phyloP scores from a whole-genome alignment of 2,329 filamentous ascomycete species.

The Purpureocillium takamizusanense region DNA sequence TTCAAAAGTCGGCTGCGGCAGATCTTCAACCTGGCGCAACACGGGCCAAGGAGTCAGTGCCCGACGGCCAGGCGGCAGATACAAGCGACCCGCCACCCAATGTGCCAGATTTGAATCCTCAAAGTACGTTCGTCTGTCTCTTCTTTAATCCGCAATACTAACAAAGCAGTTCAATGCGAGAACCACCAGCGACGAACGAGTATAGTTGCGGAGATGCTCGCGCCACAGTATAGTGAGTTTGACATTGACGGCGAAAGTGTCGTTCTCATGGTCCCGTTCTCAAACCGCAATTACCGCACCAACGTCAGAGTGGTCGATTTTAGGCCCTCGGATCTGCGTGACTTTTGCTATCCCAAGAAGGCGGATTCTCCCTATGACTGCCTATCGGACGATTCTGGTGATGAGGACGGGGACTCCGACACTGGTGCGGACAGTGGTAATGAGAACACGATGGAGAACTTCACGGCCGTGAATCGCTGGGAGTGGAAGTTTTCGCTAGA shows the following conservation, averaged over 20 bases:
- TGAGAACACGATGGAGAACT: slow-evolving; percentile 12
- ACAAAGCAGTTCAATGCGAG: slow-evolving; percentile 35
- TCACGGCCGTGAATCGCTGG: slow-evolving; percentile 39
- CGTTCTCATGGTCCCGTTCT: slow-evolving; percentile 54
- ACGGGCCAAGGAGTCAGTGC: too few relatives aligned
- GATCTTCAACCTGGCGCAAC: too few relatives aligned
- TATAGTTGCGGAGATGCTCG: slow-evolving; percentile 29
- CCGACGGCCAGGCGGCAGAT: too few relatives aligned
- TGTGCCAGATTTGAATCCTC: slow-evolving; percentile 19
- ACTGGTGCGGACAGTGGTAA: slow-evolving; percentile 11
- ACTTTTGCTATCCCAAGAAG: slow-evolving; percentile 53
- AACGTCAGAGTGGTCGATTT: slow-evolving; percentile 77
- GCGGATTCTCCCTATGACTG: slow-evolving; percentile 34
- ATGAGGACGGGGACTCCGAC: slow-evolving; percentile 7
- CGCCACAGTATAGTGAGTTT: slow-evolving; percentile 29
- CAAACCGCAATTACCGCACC: slow-evolving; percentile 61
- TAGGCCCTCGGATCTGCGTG: slow-evolving; percentile 56
- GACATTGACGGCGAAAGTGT: slow-evolving; percentile 28
- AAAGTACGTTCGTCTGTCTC: slow-evolving; percentile 11
- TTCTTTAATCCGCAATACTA: too few relatives aligned
- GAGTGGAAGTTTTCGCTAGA: slow-evolving; percentile 78
- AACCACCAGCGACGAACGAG: slow-evolving; percentile 24
- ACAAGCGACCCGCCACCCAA: too few relatives aligned
- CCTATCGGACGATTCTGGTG: slow-evolving; percentile 32
- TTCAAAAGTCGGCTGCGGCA: slow-evolving; percentile 2